Conservation (phyloP, 2,329 filamentous ascomycete species). For the Cercospora sp. region DNA sequence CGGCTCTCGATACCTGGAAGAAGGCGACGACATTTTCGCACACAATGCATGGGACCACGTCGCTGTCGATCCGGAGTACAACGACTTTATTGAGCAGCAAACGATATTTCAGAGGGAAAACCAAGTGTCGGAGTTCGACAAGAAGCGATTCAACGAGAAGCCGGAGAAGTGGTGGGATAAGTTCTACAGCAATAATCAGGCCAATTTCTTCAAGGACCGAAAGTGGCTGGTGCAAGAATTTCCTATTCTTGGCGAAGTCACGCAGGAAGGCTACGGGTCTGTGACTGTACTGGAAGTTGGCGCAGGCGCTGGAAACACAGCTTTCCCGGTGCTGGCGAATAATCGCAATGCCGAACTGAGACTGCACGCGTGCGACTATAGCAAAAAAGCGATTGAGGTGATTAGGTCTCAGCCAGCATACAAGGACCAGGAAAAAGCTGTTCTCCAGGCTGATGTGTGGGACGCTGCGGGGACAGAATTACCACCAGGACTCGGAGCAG, state of each 20-base stretch:
- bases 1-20: constrained; percentile 79
- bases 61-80: constrained; percentile 84
- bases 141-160: constrained; percentile 81
- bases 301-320: constrained; percentile 93
- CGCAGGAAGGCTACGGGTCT: constrained; percentile 66
- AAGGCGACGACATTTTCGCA: constrained; percentile 87
- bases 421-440: constrained; percentile 48
- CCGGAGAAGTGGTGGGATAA: constrained; percentile 97
- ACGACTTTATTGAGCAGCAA: constrained; percentile 80
- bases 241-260: constrained; percentile 77
- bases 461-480: constrained; percentile 71
- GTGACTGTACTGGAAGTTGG: constrained; percentile 83
- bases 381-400: constrained; percentile 88
- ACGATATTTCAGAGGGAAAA: constrained; percentile 79
- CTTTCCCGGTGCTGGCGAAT: constrained; percentile 81
- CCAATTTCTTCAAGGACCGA: constrained; percentile 97
- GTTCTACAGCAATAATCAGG: constrained; percentile 96
- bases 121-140: constrained; percentile 91
- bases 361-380: constrained; percentile 95
- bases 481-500: constrained; percentile 73
- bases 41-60: constrained; percentile 99
- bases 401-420: constrained; percentile 82
- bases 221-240: constrained; percentile 98
- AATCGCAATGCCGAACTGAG: constrained; percentile 81
- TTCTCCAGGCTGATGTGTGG: constrained; percentile 91